phyloP scores from a whole-genome alignment of 139 green algal species.

The Haematococcus lacustris region DNA sequence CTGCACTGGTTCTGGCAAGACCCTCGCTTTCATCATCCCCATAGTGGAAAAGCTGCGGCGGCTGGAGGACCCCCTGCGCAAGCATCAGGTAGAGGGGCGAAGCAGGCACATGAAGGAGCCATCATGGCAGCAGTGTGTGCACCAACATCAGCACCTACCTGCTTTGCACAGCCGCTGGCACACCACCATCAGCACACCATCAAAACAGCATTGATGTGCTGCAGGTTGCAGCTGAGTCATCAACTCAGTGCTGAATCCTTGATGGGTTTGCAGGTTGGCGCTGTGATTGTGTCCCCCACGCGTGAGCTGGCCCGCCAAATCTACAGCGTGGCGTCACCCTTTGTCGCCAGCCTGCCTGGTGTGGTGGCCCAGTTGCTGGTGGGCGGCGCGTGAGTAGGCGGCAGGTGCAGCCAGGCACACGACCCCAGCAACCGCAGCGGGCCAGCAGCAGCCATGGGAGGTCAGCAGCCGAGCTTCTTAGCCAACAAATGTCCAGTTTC shows the following conservation, averaged over 20 bases:
- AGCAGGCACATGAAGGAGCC: too few relatives aligned
- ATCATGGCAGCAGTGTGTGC: too few relatives aligned
- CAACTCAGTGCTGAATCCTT: too few relatives aligned
- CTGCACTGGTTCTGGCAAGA: conserved; percentile 93
- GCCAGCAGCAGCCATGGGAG: too few relatives aligned
- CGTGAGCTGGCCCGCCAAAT: conserved; percentile 92
- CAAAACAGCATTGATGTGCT: background rate
- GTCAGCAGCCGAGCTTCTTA: too few relatives aligned
- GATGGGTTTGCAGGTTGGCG: conserved; percentile 72
- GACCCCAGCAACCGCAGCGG: background rate
- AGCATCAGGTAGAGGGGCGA: conserved; percentile 73
- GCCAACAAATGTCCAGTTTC: too few relatives aligned
- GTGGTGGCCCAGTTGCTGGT: conserved; percentile 58
- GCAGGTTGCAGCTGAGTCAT: too few relatives aligned
- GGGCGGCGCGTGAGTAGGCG: conserved; percentile 62
- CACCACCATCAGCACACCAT: background rate
- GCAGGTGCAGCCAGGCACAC: background rate
- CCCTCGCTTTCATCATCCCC: conserved; percentile 92
- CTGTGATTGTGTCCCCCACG: conserved; percentile 88
- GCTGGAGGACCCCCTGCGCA: conserved; percentile 53
- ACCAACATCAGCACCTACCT: too few relatives aligned
- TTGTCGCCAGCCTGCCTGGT: conserved; percentile 55
- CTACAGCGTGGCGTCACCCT: conserved; percentile 65
- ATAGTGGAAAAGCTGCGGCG: conserved; percentile 78
- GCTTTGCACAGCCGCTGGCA: too few relatives aligned